Percentiles rank a stretch among this genome's conserved stretches.
These are phyloP conservation scores for Arabis hirsuta DNA, from an alignment of 345 rosid genomes.

Conservation along the genomic window DNA sequence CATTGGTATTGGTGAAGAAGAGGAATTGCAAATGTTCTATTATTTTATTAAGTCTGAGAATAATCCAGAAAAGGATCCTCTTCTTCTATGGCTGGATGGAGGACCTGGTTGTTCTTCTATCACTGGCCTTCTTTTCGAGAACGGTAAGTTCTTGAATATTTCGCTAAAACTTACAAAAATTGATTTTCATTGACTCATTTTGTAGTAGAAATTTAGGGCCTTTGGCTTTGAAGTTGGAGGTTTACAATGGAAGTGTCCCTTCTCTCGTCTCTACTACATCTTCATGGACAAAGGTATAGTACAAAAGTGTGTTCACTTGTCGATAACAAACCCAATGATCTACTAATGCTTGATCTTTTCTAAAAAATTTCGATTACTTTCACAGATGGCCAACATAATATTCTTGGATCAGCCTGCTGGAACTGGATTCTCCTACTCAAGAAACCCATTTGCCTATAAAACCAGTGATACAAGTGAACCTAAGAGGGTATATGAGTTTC, in stretches of 20 bases:
- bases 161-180: too few relatives aligned
- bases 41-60: conserved; percentile 45
- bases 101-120: conserved; percentile 50
- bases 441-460: too few relatives aligned
- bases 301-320: too few relatives aligned
- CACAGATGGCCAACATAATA: conserved; percentile 61
- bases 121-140: conserved; percentile 26
- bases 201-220: conserved; percentile 51
- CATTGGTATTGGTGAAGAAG: conserved; percentile 37
- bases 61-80: conserved; percentile 47
- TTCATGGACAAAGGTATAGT: too few relatives aligned
- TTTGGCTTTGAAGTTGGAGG: conserved; percentile 46
- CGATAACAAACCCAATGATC: too few relatives aligned
- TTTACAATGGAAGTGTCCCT: conserved; percentile 67
- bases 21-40: conserved; percentile 37
- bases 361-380: conserved; percentile 35
- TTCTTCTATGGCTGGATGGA: conserved; percentile 42
- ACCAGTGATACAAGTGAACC: too few relatives aligned
- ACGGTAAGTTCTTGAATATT: conserved; percentile 30
- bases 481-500: conserved; percentile 11
- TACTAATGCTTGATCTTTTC: too few relatives aligned
- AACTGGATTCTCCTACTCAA: conserved; percentile 43
- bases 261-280: conserved; percentile 49
- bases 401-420: conserved; percentile 71
- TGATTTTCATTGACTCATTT: neutral